Conservation (phyloP, 805 yeast species). For the Suhomyces vadensis region DNA sequence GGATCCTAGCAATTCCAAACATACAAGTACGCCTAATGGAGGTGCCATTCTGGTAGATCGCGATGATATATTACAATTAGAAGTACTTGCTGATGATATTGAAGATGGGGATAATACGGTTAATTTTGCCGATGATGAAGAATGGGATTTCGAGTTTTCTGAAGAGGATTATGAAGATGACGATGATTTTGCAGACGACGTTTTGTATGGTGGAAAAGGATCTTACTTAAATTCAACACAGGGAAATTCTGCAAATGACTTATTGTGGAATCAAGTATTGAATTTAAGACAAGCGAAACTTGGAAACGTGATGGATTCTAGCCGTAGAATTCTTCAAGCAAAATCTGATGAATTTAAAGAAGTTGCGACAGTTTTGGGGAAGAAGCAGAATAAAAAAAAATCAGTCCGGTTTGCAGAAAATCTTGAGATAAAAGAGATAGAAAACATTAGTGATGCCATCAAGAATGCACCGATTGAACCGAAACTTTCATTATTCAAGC, state of each 20-base stretch:
- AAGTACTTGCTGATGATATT: constrained; percentile 52
- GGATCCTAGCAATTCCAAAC: constrained; percentile 12
- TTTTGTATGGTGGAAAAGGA: constrained; percentile 22
- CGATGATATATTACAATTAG: constrained; percentile 53
- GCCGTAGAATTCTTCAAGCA: neutral
- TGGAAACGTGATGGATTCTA: neutral
- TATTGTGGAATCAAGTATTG: constrained; percentile 45
- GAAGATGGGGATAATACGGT: constrained; percentile 23
- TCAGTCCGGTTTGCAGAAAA: constrained; percentile 55
- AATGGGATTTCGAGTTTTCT: constrained; percentile 36
- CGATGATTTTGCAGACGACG: constrained; percentile 33
- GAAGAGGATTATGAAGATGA: constrained; percentile 31
- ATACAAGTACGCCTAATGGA: neutral
- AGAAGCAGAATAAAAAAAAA: constrained; percentile 23
- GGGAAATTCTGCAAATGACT: neutral
- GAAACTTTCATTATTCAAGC: constrained; percentile 14
- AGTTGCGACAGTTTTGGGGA: neutral
- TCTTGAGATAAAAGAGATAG: constrained; percentile 60
- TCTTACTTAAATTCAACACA: neutral
- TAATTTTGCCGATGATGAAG: constrained; percentile 32
- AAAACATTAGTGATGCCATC: constrained; percentile 52
- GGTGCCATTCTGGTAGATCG: constrained; percentile 33
- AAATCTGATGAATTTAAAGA: neutral
- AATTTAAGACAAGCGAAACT: constrained; percentile 23
- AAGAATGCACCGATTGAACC: constrained; percentile 24